Conservation (phyloP, 179 eudicot genomes). For the Actinidia arguta region DNA sequence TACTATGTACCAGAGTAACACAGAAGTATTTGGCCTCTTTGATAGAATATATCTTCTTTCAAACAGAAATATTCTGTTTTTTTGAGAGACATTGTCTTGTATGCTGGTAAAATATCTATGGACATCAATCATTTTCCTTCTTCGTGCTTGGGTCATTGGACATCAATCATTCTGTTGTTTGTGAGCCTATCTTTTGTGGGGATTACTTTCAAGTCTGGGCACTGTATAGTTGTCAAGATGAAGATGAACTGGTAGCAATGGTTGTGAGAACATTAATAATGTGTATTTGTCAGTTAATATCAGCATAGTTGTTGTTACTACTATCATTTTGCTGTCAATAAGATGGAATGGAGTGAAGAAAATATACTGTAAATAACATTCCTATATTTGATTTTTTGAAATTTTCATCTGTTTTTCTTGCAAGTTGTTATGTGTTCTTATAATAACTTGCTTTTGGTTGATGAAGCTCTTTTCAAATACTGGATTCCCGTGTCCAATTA, state of each 20-base stretch:
- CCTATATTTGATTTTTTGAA: neutral
- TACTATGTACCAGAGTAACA: slow-evolving; percentile 96
- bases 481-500: slow-evolving; percentile 99
- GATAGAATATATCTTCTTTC: slow-evolving; percentile 96
- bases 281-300: neutral
- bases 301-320: neutral
- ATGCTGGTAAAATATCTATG: slow-evolving; percentile 67
- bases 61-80: slow-evolving; percentile 92
- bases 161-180: neutral
- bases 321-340: neutral
- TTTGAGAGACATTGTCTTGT: slow-evolving; percentile 96
- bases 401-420: neutral
- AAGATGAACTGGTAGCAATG: neutral
- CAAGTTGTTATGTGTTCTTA: slow-evolving; percentile 5
- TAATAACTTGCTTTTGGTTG: slow-evolving; percentile 30
- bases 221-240: neutral
- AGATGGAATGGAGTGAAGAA: neutral
- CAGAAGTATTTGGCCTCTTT: slow-evolving; percentile 98
- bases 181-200: neutral
- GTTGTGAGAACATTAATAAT: neutral
- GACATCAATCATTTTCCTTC: neutral
- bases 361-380: neutral
- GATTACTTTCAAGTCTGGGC: neutral
- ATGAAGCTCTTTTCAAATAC: slow-evolving; percentile 98
- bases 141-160: neutral